Conservation (phyloP, 164 flowering plant species). For the Aristolochia contorta region DNA sequence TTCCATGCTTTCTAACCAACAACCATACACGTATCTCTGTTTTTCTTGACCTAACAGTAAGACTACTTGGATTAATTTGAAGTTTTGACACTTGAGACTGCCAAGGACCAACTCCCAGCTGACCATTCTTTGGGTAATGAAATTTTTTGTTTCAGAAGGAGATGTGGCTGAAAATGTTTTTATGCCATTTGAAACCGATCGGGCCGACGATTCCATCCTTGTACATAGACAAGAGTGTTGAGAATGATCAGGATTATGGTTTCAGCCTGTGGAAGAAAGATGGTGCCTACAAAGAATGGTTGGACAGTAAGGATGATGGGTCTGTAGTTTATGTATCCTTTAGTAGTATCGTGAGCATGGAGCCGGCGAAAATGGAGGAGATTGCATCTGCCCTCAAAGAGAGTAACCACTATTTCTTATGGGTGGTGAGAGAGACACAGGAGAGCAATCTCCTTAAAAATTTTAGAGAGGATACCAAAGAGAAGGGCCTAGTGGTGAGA, state of each 20-base stretch:
- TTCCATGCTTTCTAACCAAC: too few species aligned
- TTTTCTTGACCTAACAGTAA: too few species aligned
- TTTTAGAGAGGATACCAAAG: constrained; percentile 7
- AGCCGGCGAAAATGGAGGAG: constrained; percentile 18
- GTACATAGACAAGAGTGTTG: not conserved
- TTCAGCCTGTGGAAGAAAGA: constrained; percentile 1
- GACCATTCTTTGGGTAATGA: too few species aligned
- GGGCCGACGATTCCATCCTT: not conserved
- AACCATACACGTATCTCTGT: too few species aligned
- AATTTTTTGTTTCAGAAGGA: not conserved
- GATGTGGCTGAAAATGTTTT: not conserved
- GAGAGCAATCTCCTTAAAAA: constrained; percentile 13
- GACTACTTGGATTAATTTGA: too few species aligned
- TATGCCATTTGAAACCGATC: not conserved
- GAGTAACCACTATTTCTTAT: constrained; percentile 19
- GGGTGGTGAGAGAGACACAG: constrained; percentile 20
- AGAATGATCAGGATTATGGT: not conserved
- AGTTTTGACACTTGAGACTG: too few species aligned
- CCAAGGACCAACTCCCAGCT: too few species aligned
- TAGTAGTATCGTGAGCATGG: constrained; percentile 3
- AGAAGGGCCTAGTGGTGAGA: constrained; percentile 22
- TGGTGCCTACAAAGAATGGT: constrained; percentile 3
- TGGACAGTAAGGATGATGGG: not conserved
- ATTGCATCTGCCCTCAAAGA: constrained; percentile 14
- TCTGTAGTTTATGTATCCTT: constrained; percentile 10